phyloP scores from a whole-genome alignment of 257 asterid species.

The Solanum clarkiae region DNA sequence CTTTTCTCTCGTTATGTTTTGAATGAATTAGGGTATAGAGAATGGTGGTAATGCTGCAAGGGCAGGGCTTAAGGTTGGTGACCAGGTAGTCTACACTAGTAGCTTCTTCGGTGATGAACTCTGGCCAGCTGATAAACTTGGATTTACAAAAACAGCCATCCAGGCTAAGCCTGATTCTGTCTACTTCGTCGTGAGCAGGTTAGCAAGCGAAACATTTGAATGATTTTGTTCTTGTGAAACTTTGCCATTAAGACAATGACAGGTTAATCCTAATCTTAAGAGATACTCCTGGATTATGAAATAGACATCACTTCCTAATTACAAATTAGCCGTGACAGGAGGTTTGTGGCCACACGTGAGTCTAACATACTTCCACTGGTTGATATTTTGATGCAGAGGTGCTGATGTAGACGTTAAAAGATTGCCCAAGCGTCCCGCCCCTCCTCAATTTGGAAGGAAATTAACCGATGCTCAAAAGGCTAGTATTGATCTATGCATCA shows the following conservation, averaged over 20 bases:
- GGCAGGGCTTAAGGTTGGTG: conserved; percentile 92
- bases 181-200: conserved; percentile 90
- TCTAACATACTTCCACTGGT: neutral
- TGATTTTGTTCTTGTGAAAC: neutral
- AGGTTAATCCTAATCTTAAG: neutral
- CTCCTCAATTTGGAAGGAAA: conserved; percentile 89
- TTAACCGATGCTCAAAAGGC: conserved; percentile 83
- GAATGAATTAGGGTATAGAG: conserved; percentile 50
- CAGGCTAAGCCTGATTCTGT: conserved; percentile 92
- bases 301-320: neutral
- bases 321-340: neutral
- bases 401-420: conserved; percentile 78
- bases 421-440: conserved; percentile 89
- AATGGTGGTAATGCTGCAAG: conserved; percentile 93
- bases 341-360: neutral
- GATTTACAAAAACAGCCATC: conserved; percentile 86
- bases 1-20: neutral
- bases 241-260: neutral
- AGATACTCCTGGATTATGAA: neutral
- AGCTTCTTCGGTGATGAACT: conserved; percentile 96
- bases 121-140: conserved; percentile 98
- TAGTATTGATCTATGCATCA: neutral
- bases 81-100: conserved; percentile 87
- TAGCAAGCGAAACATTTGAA: neutral
- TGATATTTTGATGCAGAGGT: conserved; percentile 37